A percentile compares a stretch with the other conserved stretches of the same genome.
These are phyloP conservation scores for Plantago major DNA, from an alignment of 257 asterid genomes.

Conservation along the genomic window DNA sequence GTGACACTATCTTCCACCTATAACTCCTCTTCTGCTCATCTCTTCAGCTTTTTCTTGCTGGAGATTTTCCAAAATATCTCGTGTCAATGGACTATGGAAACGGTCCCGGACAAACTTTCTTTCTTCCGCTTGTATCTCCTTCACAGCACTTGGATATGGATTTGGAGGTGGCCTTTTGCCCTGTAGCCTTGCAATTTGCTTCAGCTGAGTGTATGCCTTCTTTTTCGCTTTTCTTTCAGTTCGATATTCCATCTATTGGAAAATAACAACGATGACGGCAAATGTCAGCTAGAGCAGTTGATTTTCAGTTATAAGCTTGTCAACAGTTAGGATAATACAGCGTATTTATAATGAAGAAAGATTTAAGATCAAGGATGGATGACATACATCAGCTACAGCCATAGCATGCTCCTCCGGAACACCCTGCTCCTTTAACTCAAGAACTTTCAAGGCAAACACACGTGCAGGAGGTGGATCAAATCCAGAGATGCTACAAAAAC, in stretches of 20 bases:
- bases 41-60: conserved; percentile 37
- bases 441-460: conserved; percentile 70
- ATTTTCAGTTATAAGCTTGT: background rate
- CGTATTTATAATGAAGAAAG: too few species aligned
- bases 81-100: conserved; percentile 38
- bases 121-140: conserved; percentile 83
- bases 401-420: conserved; percentile 57
- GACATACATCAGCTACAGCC: conserved; percentile 72
- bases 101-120: conserved; percentile 57
- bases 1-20: too few species aligned
- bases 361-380: background rate
- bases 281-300: background rate
- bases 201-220: conserved; percentile 64
- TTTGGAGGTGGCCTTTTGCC: conserved; percentile 76
- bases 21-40: conserved; percentile 36
- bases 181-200: conserved; percentile 56
- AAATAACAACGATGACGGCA: background rate
- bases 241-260: conserved; percentile 64
- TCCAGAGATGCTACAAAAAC: conserved; percentile 49
- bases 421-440: conserved; percentile 82
- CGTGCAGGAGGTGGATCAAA: conserved; percentile 88
- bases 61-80: conserved; percentile 36
- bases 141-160: conserved; percentile 71
- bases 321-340: too few species aligned
- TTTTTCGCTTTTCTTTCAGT: conserved; percentile 52